Base-by-base conservation (phyloP, 179 eudicot genomes). In the Nepenthes alata region DNA sequence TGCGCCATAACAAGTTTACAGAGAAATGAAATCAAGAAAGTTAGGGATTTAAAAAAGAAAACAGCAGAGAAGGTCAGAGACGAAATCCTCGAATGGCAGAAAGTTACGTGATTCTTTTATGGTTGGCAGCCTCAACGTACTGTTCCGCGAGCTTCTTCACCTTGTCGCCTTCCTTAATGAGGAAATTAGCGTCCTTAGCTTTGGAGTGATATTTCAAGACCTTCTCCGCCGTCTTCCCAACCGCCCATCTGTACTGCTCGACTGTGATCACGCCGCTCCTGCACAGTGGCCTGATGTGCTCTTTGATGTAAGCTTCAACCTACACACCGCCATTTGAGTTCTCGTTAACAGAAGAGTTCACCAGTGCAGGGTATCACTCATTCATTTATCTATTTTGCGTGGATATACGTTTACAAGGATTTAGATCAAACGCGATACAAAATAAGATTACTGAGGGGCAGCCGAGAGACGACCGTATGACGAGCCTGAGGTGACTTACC, bases 61-160 rank as follows among this genome's bases (percentile, higher is more conserved):
- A 25, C 25, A 25, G 25, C 25, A 25, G 25, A 25, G 25, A 16
- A 16, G 25, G 25, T 25, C 25, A 25, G 25, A 25, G 25, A 25
- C 25, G 25, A 25, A 25, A 25, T 25, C 25, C 25, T 25, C 25
- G 25, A 25, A 25, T 25, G 25, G 25, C 25, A 25, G 25, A 25
- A 25, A 25, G 25, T 41, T 7, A 41, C 8, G 45, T 41, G 45
- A 4, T 41, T 52, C 70, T 72, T 66, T 69, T 80, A 63, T 80
- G 78, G 65, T 83, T 84, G n/a, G 96, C 83, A 4, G 95, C 66
- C 70, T 93, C 97, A 41, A 89, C 89, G 63, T 85, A 89, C 73
- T 87, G 87, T 70, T 85, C 88, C 6, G 97, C 97, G 14, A 93
- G 95, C 74, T 87, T 85, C 81, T 93, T 93, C 74, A 89, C 96